A percentile compares a stretch with the other conserved stretches of the same genome.
phyloP scores from a whole-genome alignment of 2,329 filamentous ascomycete genomes.

The Microcyclospora tardicrescens region DNA sequence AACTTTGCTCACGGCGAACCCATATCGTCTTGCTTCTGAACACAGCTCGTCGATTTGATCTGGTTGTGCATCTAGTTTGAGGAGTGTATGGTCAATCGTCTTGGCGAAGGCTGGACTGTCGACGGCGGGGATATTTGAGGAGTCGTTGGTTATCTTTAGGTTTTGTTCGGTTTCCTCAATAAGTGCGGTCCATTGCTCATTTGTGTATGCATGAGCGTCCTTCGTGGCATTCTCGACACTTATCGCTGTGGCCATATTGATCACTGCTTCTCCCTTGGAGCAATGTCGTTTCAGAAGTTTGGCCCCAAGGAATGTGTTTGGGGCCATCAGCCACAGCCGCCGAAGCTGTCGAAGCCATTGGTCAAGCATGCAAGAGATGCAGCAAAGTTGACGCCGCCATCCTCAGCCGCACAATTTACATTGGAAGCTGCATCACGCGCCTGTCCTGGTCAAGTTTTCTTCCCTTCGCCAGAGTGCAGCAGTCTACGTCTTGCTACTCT shows the following conservation, averaged over 20 bases:
- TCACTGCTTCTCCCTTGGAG: no score
- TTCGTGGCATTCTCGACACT: no score
- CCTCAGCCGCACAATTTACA: no score
- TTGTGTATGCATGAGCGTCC: slow-evolving; percentile 22
- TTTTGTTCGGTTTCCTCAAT: slow-evolving; percentile 23
- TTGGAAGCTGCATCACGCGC: not conserved
- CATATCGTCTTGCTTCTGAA: slow-evolving; percentile 37
- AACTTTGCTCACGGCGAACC: slow-evolving; percentile 28
- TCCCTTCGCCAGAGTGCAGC: not conserved
- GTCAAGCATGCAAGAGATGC: no score
- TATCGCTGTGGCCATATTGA: no score
- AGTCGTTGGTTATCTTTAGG: slow-evolving; percentile 4
- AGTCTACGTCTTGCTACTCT: not conserved
- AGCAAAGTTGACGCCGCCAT: no score
- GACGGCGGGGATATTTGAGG: slow-evolving; percentile 3
- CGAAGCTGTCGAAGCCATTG: no score
- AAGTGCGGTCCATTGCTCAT: slow-evolving; percentile 31
- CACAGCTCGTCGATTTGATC: slow-evolving; percentile 42
- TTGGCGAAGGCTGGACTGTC: slow-evolving; percentile 13
- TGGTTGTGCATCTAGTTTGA: slow-evolving; percentile 36
- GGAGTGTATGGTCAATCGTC: slow-evolving; percentile 37
- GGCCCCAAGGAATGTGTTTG: no score
- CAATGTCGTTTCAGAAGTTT: no score
- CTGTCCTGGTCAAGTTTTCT: not conserved
- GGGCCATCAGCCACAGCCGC: no score